These are phyloP conservation scores for Avicennia marina DNA, from an alignment of 257 asterid genomes.

Conservation along the genomic window DNA sequence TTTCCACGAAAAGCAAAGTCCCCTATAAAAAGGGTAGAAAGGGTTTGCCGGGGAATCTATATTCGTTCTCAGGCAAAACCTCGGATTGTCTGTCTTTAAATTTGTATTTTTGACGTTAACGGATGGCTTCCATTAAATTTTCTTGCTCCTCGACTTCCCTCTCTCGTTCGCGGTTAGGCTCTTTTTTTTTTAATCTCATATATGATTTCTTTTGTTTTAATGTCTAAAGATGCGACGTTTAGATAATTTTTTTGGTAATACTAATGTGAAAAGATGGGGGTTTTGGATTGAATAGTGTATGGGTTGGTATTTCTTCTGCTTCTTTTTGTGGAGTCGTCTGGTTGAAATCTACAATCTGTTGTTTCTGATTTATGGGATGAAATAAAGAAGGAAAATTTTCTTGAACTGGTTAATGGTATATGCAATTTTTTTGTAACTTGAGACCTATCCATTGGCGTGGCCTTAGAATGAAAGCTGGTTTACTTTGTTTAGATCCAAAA, in stretches of 20 bases:
- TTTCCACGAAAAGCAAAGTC: too few species aligned
- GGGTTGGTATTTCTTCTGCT: neutral
- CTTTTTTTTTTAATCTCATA: neutral
- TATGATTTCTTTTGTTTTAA: neutral
- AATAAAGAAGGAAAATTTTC: too few species aligned
- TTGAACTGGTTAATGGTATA: neutral
- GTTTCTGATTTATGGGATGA: slow-evolving; percentile 9
- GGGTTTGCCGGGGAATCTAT: neutral
- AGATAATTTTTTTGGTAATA: neutral
- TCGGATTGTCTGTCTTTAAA: neutral
- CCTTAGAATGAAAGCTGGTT: neutral
- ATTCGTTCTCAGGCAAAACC: neutral
- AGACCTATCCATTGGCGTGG: neutral
- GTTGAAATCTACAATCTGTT: too few species aligned
- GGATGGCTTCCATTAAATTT: slow-evolving; percentile 65
- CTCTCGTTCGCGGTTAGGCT: slow-evolving; percentile 54
- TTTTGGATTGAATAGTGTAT: neutral
- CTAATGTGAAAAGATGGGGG: neutral
- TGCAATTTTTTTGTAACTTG: neutral
- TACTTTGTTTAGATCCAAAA: slow-evolving; percentile 20
- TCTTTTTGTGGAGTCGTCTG: too few species aligned
- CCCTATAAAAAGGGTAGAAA: neutral
- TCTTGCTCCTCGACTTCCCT: slow-evolving; percentile 59
- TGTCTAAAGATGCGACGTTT: neutral
- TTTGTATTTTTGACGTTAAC: neutral